A percentile compares a stretch with the other conserved stretches of the same genome.
Evolutionary conservation across 768 basidiomycete species (phyloP).

Genomic region (Dioszegia aurantiaca): DNA sequence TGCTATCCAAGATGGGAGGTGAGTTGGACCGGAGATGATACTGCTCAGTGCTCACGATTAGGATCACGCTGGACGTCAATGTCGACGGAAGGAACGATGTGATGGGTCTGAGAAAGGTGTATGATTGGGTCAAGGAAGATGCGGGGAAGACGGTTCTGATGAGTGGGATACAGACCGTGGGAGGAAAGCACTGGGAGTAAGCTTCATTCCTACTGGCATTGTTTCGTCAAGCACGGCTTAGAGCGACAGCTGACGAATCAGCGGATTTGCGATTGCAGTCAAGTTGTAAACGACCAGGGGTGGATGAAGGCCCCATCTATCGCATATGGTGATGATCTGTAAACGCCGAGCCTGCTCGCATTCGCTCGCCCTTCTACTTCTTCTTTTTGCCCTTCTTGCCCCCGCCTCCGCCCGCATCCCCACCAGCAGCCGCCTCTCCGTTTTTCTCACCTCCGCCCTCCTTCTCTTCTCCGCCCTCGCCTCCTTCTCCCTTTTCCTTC

Average conservation of each 20-base stretch:
- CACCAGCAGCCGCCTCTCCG: constrained; percentile 10
- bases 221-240: neutral
- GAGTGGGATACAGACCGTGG: constrained; percentile 42
- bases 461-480: constrained; percentile 7
- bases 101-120: constrained; percentile 31
- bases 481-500: constrained; percentile 26
- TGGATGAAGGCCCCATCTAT: too few relatives aligned
- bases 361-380: too few relatives aligned
- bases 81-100: constrained; percentile 25
- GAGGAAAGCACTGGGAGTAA: constrained; percentile 44
- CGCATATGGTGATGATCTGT: too few relatives aligned
- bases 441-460: constrained; percentile 11
- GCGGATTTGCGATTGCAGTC: constrained; percentile 35
- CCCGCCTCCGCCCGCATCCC: constrained; percentile 9
- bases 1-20: constrained; percentile 38
- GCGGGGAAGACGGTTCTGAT: constrained; percentile 39
- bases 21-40: constrained; percentile 18
- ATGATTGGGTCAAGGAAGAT: constrained; percentile 44
- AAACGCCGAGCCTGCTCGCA: too few relatives aligned
- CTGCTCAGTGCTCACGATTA: too few relatives aligned
- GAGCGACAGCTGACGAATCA: constrained; percentile 18
- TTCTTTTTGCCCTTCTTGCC: constrained; percentile 13
- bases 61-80: constrained; percentile 22
- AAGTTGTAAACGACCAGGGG: too few relatives aligned
- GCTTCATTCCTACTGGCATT: neutral